Conservation (phyloP, 331 rosid genomes). For the Malus hybrid region DNA sequence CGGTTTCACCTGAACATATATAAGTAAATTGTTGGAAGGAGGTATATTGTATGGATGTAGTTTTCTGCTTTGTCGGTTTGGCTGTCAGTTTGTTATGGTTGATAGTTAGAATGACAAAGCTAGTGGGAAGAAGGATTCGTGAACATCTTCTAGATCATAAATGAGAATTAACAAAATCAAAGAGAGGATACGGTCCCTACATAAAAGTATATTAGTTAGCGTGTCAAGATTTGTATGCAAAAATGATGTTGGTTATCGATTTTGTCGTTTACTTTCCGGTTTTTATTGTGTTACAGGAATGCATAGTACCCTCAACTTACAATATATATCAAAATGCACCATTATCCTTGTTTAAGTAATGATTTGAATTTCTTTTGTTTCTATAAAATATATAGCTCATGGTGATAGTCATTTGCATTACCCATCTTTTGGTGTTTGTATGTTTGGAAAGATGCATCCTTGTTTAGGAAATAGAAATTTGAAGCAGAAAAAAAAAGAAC, state of each 20-base stretch:
- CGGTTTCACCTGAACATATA: too few species aligned
- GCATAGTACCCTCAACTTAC: background rate
- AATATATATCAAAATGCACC: background rate
- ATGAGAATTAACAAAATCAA: background rate
- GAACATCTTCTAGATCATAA: background rate
- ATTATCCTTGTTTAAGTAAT: background rate
- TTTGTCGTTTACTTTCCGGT: too few species aligned
- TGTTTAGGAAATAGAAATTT: background rate
- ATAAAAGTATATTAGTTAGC: background rate
- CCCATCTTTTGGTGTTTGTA: background rate
- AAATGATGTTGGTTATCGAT: background rate
- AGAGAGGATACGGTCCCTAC: background rate
- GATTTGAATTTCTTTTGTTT: background rate
- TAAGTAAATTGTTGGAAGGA: background rate
- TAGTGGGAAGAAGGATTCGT: background rate
- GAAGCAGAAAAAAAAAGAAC: background rate
- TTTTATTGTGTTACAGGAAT: background rate
- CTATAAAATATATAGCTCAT: background rate
- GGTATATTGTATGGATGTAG: background rate
- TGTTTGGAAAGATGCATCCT: background rate
- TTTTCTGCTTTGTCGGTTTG: background rate
- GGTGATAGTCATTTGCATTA: background rate
- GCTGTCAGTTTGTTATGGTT: background rate
- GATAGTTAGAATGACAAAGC: background rate
- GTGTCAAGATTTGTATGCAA: background rate